A percentile compares a stretch with the other conserved stretches of the same genome.
phyloP scores from a whole-genome alignment of 1,139 yeast species.

The Suhomyces wounanorum region DNA sequence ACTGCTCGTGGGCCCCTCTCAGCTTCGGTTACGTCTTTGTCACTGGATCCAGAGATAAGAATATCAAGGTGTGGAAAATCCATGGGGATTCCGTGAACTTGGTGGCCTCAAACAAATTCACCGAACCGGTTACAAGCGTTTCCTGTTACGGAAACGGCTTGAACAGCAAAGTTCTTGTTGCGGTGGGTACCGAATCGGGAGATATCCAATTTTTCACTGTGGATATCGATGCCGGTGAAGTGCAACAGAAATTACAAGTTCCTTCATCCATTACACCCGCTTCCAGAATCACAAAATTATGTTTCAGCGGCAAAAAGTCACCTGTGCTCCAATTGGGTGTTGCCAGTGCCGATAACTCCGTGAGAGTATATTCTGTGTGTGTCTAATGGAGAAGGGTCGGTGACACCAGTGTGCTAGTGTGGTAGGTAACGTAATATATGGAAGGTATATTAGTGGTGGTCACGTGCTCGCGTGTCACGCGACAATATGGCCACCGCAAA shows the following conservation, averaged over 20 bases:
- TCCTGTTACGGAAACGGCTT: constrained; percentile 45
- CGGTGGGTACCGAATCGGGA: constrained; percentile 76
- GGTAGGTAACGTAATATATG: too few relatives aligned
- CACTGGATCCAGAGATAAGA: constrained; percentile 88
- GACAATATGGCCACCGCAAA: neutral
- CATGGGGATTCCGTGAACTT: constrained; percentile 28
- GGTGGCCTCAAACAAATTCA: constrained; percentile 39
- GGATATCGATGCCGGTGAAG: constrained; percentile 27
- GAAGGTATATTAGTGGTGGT: neutral
- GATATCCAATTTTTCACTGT: constrained; percentile 26
- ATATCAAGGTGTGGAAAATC: constrained; percentile 69
- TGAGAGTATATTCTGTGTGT: constrained; percentile 53
- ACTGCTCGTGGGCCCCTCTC: constrained; percentile 78
- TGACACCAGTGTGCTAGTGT: too few relatives aligned
- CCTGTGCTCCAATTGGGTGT: constrained; percentile 50
- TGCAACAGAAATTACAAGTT: constrained; percentile 29
- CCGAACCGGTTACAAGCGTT: constrained; percentile 71
- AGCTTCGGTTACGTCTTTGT: constrained; percentile 48
- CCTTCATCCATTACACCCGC: constrained; percentile 57
- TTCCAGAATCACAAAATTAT: constrained; percentile 57
- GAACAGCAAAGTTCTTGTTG: constrained; percentile 40
- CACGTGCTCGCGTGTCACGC: neutral
- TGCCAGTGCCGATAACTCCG: constrained; percentile 71
- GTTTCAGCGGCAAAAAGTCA: constrained; percentile 45
- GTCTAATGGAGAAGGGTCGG: neutral